Evolutionary conservation across 2,329 filamentous ascomycete species (phyloP), one percentile per base, ranked within the genome.

Genomic region (Samsoniella hepiali): DNA sequence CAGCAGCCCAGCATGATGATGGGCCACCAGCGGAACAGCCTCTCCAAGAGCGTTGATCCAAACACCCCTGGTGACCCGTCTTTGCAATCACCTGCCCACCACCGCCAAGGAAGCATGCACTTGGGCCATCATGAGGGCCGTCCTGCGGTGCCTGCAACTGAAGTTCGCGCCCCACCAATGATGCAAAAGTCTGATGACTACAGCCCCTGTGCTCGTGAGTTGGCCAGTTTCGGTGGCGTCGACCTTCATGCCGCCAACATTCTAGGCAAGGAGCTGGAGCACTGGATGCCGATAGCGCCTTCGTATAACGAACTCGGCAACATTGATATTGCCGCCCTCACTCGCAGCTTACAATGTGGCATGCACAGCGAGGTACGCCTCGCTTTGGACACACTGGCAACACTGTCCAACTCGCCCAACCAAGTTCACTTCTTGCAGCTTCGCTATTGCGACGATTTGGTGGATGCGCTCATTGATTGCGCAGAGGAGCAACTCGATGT

Each of bases 281-380:
- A 82, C 51, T 81, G 87, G 69, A 91, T 88, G 70, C 92, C 93
- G 0, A 89, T 91, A 63, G 82, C 93, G 44, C 94, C 95, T 0
- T 79, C 82, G 2, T 82, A 93, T 22, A 79, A 84, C 29, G 93
- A 98, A 69, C 82, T 98, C 59, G 95, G 94, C 9, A 84, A 92
- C 27, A 91, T 98, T 67, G 94, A 99, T 71, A 89, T 98, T 34
- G 89, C 93, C 68, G 93, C 94, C 27, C 82, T 99, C 47, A 97
- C 89, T 0, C 90, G 93, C 80, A 93, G 92, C 70, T 79, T 99
- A 44, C 93, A 97, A 72, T 96, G 91, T 62, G 94, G 94, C 1
- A 90, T 98, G 50, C 89, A 93, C 69, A 88, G 88, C 5, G 95
- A 99, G 76, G 89, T 97, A n/a, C 88, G 94, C 10, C 78, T 97